phyloP scores from a whole-genome alignment of 2,329 filamentous ascomycete species.

The Cladosporium oxysporum region DNA sequence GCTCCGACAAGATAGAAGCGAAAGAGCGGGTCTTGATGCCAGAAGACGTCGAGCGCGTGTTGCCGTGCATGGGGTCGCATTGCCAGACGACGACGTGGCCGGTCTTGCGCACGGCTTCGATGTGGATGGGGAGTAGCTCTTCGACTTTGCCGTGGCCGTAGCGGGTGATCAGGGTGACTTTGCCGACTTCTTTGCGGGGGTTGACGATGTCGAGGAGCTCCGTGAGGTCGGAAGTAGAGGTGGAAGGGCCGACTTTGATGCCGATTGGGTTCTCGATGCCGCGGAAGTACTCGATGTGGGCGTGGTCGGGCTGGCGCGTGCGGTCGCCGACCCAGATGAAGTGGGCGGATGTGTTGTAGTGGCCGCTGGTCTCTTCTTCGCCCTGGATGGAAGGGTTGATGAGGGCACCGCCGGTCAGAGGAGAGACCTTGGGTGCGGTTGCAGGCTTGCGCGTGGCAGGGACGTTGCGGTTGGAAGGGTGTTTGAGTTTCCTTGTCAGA shows the following conservation, averaged over 20 bases:
- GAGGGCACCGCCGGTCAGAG: constrained; percentile 28
- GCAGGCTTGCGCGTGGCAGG: constrained; percentile 20
- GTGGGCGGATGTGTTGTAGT: constrained; percentile 93
- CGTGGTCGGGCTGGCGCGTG: constrained; percentile 88
- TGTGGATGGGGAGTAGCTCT: constrained; percentile 76
- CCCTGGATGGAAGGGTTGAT: constrained; percentile 22
- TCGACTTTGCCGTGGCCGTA: constrained; percentile 82
- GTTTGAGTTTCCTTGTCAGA: constrained; percentile 74
- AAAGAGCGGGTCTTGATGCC: constrained; percentile 94
- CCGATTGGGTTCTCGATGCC: constrained; percentile 95
- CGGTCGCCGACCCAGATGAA: constrained; percentile 99
- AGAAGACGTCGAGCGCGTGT: constrained; percentile 64
- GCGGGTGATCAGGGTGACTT: constrained; percentile 93
- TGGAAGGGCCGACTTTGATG: constrained; percentile 91
- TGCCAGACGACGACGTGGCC: constrained; percentile 87
- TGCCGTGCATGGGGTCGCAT: constrained; percentile 98
- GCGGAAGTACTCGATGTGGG: constrained; percentile 96
- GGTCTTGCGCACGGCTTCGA: constrained; percentile 81
- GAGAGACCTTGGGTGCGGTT: constrained; percentile 24
- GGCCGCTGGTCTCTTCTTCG: constrained; percentile 55
- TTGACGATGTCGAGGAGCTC: constrained; percentile 82
- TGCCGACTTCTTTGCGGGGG: constrained; percentile 77
- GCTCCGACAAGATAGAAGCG: constrained; percentile 83
- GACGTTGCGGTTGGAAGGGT: constrained; percentile 56
- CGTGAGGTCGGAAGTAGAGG: constrained; percentile 73